Conservation (phyloP, 148 eudicot species). For the Rhododendron williamsianum region DNA sequence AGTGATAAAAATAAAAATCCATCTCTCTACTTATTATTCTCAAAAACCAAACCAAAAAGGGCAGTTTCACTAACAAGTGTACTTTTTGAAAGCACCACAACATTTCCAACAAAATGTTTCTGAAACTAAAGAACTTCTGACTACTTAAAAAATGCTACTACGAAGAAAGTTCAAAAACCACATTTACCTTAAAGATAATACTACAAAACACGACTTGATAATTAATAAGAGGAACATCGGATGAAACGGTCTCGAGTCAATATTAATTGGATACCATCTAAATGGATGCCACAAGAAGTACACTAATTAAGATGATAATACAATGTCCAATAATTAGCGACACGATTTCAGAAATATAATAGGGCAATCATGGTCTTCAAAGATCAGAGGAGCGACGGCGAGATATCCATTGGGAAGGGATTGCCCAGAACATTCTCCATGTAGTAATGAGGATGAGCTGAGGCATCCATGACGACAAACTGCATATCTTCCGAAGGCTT, state of each 20-base stretch:
- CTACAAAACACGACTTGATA: neutral
- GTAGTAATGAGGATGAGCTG: slow-evolving; percentile 39
- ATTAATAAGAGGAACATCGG: neutral
- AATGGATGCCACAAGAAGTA: neutral
- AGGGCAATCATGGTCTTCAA: neutral
- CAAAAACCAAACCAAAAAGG: too few relatives aligned
- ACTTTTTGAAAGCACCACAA: too few relatives aligned
- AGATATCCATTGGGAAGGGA: slow-evolving; percentile 75
- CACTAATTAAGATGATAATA: neutral
- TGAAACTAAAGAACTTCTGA: neutral
- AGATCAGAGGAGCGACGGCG: slow-evolving; percentile 53
- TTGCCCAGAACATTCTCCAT: slow-evolving; percentile 68
- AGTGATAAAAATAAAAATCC: too few relatives aligned
- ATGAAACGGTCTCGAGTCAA: neutral
- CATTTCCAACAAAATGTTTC: neutral
- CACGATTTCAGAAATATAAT: neutral
- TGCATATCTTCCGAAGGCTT: slow-evolving; percentile 98
- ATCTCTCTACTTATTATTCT: too few relatives aligned
- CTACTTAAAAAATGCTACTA: neutral
- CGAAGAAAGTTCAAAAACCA: neutral
- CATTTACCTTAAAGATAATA: neutral
- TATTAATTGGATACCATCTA: neutral
- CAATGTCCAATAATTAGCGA: neutral
- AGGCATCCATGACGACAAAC: slow-evolving; percentile 60
- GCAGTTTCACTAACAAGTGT: too few relatives aligned